These are phyloP conservation scores for Verticillium alfalfae DNA, from an alignment of 2,329 filamentous ascomycete species.

Conservation along the genomic window DNA sequence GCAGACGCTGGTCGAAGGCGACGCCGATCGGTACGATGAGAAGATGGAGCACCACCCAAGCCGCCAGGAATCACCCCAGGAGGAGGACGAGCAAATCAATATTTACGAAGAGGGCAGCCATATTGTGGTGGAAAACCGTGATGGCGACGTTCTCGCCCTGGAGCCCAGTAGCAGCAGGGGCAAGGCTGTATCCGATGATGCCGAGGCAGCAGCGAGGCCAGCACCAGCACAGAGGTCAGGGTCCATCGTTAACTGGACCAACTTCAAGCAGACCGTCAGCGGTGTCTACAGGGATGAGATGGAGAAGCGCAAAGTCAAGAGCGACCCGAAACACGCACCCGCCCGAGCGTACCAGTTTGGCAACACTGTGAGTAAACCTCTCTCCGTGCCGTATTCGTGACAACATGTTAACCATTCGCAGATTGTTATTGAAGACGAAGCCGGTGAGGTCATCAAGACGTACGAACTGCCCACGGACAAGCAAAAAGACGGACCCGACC, in stretches of 20 bases:
- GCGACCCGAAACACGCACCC: slow-evolving; percentile 56
- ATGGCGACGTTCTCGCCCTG: slow-evolving; percentile 78
- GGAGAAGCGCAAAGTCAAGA: slow-evolving; percentile 55
- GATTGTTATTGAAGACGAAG: slow-evolving; percentile 83
- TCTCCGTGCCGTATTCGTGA: neutral
- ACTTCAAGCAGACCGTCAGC: slow-evolving; percentile 43
- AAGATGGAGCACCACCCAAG: slow-evolving; percentile 5
- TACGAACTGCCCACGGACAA: slow-evolving; percentile 59
- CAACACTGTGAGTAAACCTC: slow-evolving; percentile 53
- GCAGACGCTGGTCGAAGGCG: slow-evolving; percentile 4
- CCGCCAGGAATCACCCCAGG: slow-evolving; percentile 14
- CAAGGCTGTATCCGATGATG: neutral
- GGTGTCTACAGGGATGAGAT: slow-evolving; percentile 56
- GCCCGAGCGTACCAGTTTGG: slow-evolving; percentile 84
- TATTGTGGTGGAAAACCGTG: slow-evolving; percentile 75
- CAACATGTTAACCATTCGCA: slow-evolving; percentile 27
- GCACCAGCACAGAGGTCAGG: neutral
- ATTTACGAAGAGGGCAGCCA: slow-evolving; percentile 77
- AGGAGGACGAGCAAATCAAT: slow-evolving; percentile 42
- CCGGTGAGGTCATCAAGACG: slow-evolving; percentile 80
- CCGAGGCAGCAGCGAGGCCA: neutral
- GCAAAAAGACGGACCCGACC: slow-evolving; percentile 26
- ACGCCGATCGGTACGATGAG: slow-evolving; percentile 6
- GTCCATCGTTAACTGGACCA: slow-evolving; percentile 4
- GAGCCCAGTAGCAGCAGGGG: slow-evolving; percentile 26